Conservation (phyloP, 2,329 filamentous ascomycete genomes). For the Didymella arachidicola region DNA sequence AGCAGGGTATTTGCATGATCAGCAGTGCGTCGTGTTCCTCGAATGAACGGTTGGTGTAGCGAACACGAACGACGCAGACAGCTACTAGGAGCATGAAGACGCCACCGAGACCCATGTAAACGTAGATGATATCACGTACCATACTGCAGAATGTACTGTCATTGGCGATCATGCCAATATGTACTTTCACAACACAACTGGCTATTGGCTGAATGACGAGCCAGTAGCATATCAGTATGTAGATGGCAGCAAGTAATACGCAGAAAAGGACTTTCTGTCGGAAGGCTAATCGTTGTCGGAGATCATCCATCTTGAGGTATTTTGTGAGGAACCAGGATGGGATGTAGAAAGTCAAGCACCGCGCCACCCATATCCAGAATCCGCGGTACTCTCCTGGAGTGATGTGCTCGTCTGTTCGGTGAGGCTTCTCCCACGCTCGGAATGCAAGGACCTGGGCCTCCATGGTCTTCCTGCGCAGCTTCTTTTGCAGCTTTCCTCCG, state of each 20-base stretch:
- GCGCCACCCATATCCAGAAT: not conserved
- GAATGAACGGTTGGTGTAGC: not conserved
- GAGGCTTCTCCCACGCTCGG: not conserved
- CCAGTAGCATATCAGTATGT: not conserved
- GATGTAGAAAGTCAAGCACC: not conserved
- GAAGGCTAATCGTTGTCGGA: not conserved
- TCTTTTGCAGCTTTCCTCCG: not conserved
- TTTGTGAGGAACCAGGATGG: not conserved
- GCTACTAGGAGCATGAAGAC: not conserved
- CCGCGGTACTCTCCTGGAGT: not conserved
- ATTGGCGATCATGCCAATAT: not conserved
- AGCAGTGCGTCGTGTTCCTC: not conserved
- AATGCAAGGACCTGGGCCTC: not conserved
- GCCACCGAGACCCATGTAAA: not conserved
- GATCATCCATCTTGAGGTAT: not conserved
- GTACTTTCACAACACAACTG: not conserved
- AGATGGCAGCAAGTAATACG: not conserved
- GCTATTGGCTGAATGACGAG: not conserved
- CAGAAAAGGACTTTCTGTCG: not conserved
- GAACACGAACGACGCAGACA: not conserved
- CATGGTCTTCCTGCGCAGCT: not conserved
- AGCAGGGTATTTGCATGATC: not conserved
- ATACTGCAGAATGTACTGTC: not conserved
- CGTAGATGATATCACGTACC: not conserved
- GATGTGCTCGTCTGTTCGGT: not conserved